Conservation (phyloP, 768 basidiomycete species). For the Floccularia luteovirens region DNA sequence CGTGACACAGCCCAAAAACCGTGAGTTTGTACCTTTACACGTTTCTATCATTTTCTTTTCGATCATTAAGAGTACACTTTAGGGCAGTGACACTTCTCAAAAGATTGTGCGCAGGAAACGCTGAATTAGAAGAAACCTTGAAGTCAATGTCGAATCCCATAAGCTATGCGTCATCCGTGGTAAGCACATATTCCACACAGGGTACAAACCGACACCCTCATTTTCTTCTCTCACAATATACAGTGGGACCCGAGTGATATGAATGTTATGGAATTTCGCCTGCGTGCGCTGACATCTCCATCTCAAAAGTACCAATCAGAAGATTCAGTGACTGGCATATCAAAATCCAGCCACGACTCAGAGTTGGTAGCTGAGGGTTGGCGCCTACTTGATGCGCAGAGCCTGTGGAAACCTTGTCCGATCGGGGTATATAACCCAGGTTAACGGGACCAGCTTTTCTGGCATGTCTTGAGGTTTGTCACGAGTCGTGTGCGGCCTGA, state of each 20-base stretch:
- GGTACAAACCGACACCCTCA: too few relatives aligned
- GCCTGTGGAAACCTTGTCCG: constrained; percentile 58
- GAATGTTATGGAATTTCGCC: constrained; percentile 46
- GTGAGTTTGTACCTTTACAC: too few relatives aligned
- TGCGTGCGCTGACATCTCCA: constrained; percentile 25
- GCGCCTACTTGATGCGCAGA: constrained; percentile 33
- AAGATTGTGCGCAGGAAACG: too few relatives aligned
- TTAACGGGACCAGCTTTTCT: neutral
- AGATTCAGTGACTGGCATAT: neutral
- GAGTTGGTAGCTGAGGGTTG: constrained; percentile 34
- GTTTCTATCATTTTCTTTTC: too few relatives aligned
- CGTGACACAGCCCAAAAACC: constrained; percentile 18
- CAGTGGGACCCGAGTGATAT: constrained; percentile 46
- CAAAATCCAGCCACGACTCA: neutral
- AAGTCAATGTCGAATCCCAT: too few relatives aligned
- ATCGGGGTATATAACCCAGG: constrained; percentile 44
- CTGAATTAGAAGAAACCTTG: too few relatives aligned
- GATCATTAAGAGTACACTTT: too few relatives aligned
- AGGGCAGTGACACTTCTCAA: too few relatives aligned
- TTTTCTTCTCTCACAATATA: too few relatives aligned
- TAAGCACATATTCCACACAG: too few relatives aligned
- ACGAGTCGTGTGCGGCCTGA: too few relatives aligned
- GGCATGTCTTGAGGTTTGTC: constrained; percentile 5
- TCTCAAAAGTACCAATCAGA: neutral
- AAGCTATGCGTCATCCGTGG: too few relatives aligned